phyloP scores from a whole-genome alignment of 495 filamentous ascomycete species.

The Trichoderma reesei region DNA sequence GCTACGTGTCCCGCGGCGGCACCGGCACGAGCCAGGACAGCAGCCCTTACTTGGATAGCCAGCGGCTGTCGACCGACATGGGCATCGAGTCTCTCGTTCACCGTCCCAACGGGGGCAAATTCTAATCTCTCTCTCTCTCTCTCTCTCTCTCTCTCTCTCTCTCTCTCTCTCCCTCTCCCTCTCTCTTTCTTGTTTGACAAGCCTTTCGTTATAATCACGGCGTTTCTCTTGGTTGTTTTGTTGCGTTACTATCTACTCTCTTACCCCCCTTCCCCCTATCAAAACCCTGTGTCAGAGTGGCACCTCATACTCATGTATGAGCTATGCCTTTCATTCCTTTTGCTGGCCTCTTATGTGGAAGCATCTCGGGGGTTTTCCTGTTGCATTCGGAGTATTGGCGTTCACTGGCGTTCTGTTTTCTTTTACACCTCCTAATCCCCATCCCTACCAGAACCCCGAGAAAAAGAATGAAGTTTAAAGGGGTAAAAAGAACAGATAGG shows the following conservation, averaged over 20 bases:
- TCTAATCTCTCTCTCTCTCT: neutral
- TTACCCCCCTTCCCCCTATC: neutral
- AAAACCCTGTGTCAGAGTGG: neutral
- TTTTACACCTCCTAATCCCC: neutral
- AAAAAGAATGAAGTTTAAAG: neutral
- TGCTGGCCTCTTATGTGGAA: neutral
- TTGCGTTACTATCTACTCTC: neutral
- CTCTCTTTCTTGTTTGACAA: slow-evolving; percentile 7
- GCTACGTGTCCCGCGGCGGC: slow-evolving; percentile 12
- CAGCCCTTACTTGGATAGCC: slow-evolving; percentile 38
- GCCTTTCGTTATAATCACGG: too few species aligned
- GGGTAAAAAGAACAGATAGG: too few species aligned
- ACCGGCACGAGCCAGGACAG: slow-evolving; percentile 27
- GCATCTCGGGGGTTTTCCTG: neutral
- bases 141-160: slow-evolving; percentile 11
- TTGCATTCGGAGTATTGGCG: neutral
- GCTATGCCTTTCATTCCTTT: neutral
- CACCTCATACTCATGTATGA: neutral
- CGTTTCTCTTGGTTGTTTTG: neutral
- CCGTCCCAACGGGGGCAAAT: slow-evolving; percentile 21
- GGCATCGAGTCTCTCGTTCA: slow-evolving; percentile 47
- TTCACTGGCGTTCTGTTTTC: neutral
- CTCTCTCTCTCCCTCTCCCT: neutral
- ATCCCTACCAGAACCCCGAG: neutral
- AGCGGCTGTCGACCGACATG: slow-evolving; percentile 44